Conservation (phyloP, 805 yeast species). For the Kodamaea leandrae region DNA sequence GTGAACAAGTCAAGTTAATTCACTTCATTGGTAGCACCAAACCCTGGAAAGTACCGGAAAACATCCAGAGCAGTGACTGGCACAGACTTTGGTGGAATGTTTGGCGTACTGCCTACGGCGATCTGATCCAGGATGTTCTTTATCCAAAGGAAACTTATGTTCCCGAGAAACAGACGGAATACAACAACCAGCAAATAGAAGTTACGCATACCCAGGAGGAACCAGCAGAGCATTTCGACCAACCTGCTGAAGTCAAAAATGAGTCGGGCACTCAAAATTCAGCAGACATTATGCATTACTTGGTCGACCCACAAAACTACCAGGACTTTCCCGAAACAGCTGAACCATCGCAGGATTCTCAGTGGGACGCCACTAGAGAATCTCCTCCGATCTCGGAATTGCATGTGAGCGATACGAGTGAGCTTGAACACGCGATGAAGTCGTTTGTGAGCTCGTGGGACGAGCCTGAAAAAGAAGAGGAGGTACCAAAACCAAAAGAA, state of each 20-base stretch:
- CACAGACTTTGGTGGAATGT: slow-evolving; percentile 39
- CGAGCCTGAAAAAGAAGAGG: too few species aligned
- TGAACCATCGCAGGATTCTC: slow-evolving; percentile 19
- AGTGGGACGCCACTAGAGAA: slow-evolving; percentile 46
- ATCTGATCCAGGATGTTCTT: slow-evolving; percentile 21
- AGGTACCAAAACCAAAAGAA: too few species aligned
- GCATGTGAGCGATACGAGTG: neutral
- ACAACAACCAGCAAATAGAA: slow-evolving; percentile 3
- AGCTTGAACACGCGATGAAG: slow-evolving; percentile 13
- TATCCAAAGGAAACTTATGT: slow-evolving; percentile 4
- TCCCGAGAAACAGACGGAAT: neutral
- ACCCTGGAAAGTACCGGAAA: slow-evolving; percentile 47
- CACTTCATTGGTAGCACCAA: slow-evolving; percentile 68
- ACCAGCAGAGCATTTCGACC: too few species aligned
- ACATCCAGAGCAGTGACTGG: slow-evolving; percentile 9
- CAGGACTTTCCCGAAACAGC: slow-evolving; percentile 17
- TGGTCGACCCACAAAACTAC: slow-evolving; percentile 33
- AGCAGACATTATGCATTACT: slow-evolving; percentile 12
- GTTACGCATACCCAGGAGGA: too few species aligned
- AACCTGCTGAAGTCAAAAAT: too few species aligned
- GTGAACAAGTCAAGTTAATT: slow-evolving; percentile 44
- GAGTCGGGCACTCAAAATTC: slow-evolving; percentile 17
- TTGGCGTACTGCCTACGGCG: slow-evolving; percentile 33
- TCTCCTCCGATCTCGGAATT: slow-evolving; percentile 36
- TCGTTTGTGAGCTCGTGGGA: slow-evolving; percentile 31